phyloP scores from a whole-genome alignment of 768 basidiomycete genomes.

The Galerina sulciceps region DNA sequence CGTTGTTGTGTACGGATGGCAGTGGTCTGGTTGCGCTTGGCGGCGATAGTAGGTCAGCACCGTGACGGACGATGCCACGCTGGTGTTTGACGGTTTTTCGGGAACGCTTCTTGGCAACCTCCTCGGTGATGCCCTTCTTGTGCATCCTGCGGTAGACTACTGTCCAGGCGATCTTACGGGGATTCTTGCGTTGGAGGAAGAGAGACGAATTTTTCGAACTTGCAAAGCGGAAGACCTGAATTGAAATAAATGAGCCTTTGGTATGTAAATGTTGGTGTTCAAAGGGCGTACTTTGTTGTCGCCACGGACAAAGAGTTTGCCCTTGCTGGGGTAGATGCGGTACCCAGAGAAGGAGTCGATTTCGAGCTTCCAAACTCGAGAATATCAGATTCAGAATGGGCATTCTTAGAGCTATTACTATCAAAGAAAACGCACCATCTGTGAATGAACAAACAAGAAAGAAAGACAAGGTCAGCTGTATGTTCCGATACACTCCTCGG shows the following conservation, averaged over 20 bases:
- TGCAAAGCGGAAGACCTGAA: conserved; percentile 93
- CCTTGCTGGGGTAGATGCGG: conserved; percentile 98
- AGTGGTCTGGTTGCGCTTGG: conserved; percentile 90
- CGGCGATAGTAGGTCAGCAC: conserved; percentile 94
- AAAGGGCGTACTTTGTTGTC: conserved; percentile 83
- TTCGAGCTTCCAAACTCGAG: conserved; percentile 84
- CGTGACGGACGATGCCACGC: conserved; percentile 98
- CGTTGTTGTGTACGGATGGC: conserved; percentile 82
- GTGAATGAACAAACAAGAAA: conserved; percentile 16
- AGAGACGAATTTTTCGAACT: conserved; percentile 93
- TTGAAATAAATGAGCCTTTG: background rate
- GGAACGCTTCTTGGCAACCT: conserved; percentile 98
- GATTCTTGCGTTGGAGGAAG: conserved; percentile 99
- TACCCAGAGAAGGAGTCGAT: conserved; percentile 97
- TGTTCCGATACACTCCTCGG: conserved; percentile 1
- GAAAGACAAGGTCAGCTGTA: conserved; percentile 16
- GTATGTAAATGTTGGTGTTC: background rate
- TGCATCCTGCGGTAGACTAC: conserved; percentile 94
- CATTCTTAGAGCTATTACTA: background rate
- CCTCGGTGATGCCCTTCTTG: conserved; percentile 99
- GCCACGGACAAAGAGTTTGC: conserved; percentile 92
- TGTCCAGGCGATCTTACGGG: conserved; percentile 99
- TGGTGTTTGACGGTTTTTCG: conserved; percentile 97
- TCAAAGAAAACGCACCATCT: conserved; percentile 45
- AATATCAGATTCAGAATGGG: conserved; percentile 17